Evolutionary conservation across 331 rosid species (phyloP).

Genomic region (Malus hybrid): DNA sequence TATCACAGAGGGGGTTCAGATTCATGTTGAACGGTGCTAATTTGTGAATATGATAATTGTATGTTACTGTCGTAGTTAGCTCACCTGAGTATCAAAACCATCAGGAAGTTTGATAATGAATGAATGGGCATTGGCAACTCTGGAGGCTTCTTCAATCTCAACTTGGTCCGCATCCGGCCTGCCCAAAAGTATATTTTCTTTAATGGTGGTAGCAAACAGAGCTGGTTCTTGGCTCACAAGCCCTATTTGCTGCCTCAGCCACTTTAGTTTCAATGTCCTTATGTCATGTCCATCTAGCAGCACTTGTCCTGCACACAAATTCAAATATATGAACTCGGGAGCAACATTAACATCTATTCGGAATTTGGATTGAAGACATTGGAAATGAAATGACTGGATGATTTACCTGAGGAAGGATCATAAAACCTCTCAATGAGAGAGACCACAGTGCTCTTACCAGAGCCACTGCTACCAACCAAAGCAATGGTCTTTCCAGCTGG

Average conservation of each 20-base stretch:
- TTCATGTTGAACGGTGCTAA: too few relatives aligned
- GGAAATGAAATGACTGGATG: not conserved
- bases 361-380: not conserved
- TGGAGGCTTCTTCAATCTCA: constrained; percentile 97
- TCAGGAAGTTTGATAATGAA: constrained; percentile 90
- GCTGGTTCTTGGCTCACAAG: constrained; percentile 99
- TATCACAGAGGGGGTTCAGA: too few relatives aligned
- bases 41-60: not conserved
- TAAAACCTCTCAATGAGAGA: constrained; percentile 95
- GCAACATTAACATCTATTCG: not conserved
- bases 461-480: constrained; percentile 96
- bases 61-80: constrained; percentile 13
- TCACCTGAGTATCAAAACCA: constrained; percentile 91
- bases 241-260: constrained; percentile 97
- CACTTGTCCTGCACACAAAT: constrained; percentile 65
- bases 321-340: not conserved
- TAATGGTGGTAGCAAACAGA: constrained; percentile 89
- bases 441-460: constrained; percentile 96
- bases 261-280: constrained; percentile 73
- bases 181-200: constrained; percentile 87
- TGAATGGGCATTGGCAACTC: constrained; percentile 97
- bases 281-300: constrained; percentile 83
- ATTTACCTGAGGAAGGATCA: constrained; percentile 78
- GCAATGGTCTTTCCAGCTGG: constrained; percentile 98
- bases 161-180: constrained; percentile 86